Base-by-base conservation (phyloP, 805 yeast genomes). In the Candida sonorensis region DNA sequence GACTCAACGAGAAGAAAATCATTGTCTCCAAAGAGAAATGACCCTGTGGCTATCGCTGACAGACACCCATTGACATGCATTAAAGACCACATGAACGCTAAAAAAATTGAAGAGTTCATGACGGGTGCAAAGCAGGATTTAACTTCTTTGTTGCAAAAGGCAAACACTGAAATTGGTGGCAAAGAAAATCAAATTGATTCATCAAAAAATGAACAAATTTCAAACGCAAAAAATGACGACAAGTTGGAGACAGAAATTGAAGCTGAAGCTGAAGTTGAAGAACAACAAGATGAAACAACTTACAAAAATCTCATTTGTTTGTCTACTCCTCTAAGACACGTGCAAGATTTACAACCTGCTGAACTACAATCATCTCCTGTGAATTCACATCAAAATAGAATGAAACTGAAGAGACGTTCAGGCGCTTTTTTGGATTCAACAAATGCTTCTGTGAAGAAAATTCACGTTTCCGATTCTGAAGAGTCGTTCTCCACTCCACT, bases 21-120 rank as follows among this genome's bases (percentile, higher is more conserved):
- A 9, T 17, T 41, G 9, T 49, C 57, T 4, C 52, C 53, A 6
- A 30, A 38, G 35, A 43, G 40, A 27, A 36, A 41, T 5, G 34
- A 36, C 7, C 18, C 41, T 8, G 19, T 40, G 25, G 38, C 37
- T 2, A 35, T 42, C 14, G 39, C 43, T 2, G 34, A 28, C 12
- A 34, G 53, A 25, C 45, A 38, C 19, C 55, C 56, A 23, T 38
- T 51, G 34, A 48, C 55, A 13, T 41, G 51, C 27, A 38, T 50
- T 22, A 49, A 48, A 30, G 40, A 40, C 24, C 23, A 33, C 7
- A 30, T 33, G 5, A 45, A 43, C 27, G 32, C 34, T 14, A 35
- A 37, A 27, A 38, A 35, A 14, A 30, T 41, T 27, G 46, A 41
- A 5, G 36, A 35, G 11, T 27, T 37, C 13, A 28, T 38, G 30